Base-by-base conservation (phyloP, 306 rosid genomes). In the Fagus crenata region DNA sequence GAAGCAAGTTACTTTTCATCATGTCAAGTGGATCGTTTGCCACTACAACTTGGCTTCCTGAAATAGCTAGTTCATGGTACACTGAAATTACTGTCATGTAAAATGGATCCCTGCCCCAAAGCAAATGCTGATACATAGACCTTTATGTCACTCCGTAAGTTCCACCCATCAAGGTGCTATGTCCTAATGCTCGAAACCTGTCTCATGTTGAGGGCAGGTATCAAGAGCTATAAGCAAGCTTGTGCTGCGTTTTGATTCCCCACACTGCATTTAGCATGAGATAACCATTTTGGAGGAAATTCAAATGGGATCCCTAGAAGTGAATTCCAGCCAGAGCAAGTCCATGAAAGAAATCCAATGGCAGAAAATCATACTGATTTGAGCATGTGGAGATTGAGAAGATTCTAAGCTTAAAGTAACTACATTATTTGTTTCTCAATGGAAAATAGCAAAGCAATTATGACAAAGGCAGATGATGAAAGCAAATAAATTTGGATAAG, bases 141-240 rank as follows among this genome's bases (percentile, higher is more conserved):
- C 2, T 11, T n/a, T 14, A 53, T 53, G 56, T 22, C 56, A 53
- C 75, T 55, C 73, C 53, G 42, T 15, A 42, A 31, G 54, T 41
- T 51, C 42, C 32, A 74, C 17, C 40, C 2, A 59, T 42, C 70
- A 74, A 22, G 77, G 69, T 42, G 58, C n/a, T 40, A 59, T n/a
- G 46, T 59, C 32, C 64, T 58, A 74, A 59, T 22, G 9, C 54
- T 40, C 18, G 4, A 69, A 14, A 74, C 41, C 14, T 22, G 5
- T 18, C 40, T 28, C 3, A 6, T 46, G 31, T 18, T 37, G 14
- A 49, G 46, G 46, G 22, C 55, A 73, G 43, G 77, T 1, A 1
- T 22, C 64, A 8, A 28, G 64, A 18, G 4, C 1, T 46, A 4
- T 31, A 58, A 28, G 37, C 64, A 58, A 58, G 14, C 64, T 22